phyloP scores from a whole-genome alignment of 192 early-diverging fungal genomes.

The Powellomyces hirtus region DNA sequence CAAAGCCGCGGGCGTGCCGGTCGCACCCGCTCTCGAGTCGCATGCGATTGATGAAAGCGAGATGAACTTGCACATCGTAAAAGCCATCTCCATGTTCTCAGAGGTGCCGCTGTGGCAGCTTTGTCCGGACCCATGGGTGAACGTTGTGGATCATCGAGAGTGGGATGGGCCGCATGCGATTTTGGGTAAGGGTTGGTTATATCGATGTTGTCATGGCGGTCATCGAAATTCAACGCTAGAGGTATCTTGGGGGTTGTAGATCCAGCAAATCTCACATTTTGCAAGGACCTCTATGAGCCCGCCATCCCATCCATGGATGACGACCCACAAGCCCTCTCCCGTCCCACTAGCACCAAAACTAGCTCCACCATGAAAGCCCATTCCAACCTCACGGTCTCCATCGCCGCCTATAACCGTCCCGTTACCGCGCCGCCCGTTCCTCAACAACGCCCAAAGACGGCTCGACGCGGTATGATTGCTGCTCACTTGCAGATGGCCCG shows the following conservation, averaged over 20 bases:
- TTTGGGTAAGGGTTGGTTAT: slow-evolving; percentile 4
- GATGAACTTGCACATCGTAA: slow-evolving; percentile 16
- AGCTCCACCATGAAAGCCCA: neutral
- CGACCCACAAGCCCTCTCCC: neutral
- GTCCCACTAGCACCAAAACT: neutral
- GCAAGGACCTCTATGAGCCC: slow-evolving; percentile 10
- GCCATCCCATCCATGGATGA: neutral
- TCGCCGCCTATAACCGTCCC: slow-evolving; percentile 8
- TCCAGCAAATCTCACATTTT: slow-evolving; percentile 4
- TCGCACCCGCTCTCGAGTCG: slow-evolving; percentile 13
- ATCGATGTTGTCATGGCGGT: neutral
- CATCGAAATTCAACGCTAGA: neutral
- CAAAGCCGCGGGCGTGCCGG: neutral
- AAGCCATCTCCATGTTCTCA: slow-evolving; percentile 15
- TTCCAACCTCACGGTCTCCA: neutral
- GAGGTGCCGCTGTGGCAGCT: slow-evolving; percentile 19
- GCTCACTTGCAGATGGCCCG: slow-evolving; percentile 7
- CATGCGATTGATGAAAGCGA: slow-evolving; percentile 14
- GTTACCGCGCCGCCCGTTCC: neutral
- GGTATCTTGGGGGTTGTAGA: neutral
- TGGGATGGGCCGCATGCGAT: slow-evolving; percentile 16
- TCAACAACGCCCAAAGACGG: neutral
- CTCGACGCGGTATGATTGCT: slow-evolving; percentile 15
- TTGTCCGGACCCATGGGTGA: neutral
- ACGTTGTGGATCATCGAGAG: neutral